A percentile compares a stretch with the other conserved stretches of the same genome.
Evolutionary conservation across 805 yeast genomes (phyloP).

Genomic region (Candida krabiensis): DNA sequence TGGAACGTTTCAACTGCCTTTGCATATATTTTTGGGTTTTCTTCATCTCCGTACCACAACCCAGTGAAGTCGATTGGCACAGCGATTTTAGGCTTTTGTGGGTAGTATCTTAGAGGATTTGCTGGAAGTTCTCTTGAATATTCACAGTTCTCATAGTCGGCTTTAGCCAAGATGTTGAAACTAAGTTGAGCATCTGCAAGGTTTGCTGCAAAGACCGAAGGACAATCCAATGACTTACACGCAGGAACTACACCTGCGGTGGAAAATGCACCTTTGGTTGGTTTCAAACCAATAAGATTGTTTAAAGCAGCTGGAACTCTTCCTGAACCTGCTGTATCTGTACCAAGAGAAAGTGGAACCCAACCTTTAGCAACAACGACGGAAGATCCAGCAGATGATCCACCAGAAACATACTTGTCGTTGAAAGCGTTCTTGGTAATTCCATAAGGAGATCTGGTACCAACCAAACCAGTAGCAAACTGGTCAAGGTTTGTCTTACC

Average conservation of each 20-base stretch:
- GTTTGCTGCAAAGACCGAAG: conserved; percentile 77
- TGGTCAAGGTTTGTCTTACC: conserved; percentile 97
- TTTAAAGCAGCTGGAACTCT: conserved; percentile 96
- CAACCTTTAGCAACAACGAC: conserved; percentile 85
- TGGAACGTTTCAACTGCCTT: conserved; percentile 57
- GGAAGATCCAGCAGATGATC: conserved; percentile 96
- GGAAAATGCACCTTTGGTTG: conserved; percentile 85
- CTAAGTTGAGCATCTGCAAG: conserved; percentile 80
- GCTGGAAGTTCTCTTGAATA: conserved; percentile 77
- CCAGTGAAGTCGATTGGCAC: conserved; percentile 65
- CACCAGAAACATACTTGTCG: conserved; percentile 82
- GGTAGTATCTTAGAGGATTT: conserved; percentile 61
- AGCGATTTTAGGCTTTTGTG: conserved; percentile 64
- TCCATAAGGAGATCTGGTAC: conserved; percentile 94
- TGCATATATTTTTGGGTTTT: conserved; percentile 69
- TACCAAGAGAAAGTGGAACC: conserved; percentile 87
- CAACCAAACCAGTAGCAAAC: conserved; percentile 96
- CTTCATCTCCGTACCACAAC: conserved; percentile 75
- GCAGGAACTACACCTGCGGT: conserved; percentile 96
- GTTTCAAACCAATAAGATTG: conserved; percentile 89
- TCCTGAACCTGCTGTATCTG: conserved; percentile 98
- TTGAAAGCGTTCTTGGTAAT: conserved; percentile 79
- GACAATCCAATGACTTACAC: conserved; percentile 91
- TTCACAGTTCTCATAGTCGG: conserved; percentile 68
- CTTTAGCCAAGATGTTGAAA: conserved; percentile 68